Conservation (phyloP, 1,284 basidiomycete species). For the Cryptococcus wingfieldii region DNA sequence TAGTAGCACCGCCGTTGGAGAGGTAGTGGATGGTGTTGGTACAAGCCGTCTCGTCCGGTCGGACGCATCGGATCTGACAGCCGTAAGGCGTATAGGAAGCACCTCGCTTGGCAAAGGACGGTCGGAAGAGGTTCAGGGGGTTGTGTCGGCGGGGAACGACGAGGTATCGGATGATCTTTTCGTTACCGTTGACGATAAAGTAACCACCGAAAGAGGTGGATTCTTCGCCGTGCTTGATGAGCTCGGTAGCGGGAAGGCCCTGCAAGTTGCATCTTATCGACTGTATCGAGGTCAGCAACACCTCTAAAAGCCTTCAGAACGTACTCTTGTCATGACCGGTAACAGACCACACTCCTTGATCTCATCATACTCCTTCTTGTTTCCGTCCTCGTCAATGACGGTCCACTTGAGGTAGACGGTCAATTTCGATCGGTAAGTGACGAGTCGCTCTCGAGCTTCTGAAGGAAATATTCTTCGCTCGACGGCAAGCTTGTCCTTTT, state of each 20-base stretch:
- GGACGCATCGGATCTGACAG: conserved; percentile 91
- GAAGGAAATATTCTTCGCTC: conserved; percentile 82
- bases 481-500: conserved; percentile 69
- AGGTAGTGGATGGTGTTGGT: conserved; percentile 98
- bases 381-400: conserved; percentile 60
- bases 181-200: conserved; percentile 98
- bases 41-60: conserved; percentile 81
- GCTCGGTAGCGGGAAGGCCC: conserved; percentile 74
- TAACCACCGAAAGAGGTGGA: conserved; percentile 98
- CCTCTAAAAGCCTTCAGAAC: conserved; percentile 38
- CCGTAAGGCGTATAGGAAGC: conserved; percentile 92
- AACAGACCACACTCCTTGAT: conserved; percentile 85
- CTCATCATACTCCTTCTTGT: conserved; percentile 57
- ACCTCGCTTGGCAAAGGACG: conserved; percentile 87
- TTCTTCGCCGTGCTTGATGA: conserved; percentile 89
- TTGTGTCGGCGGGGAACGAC: conserved; percentile 66
- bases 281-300: conserved; percentile 47
- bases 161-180: conserved; percentile 92
- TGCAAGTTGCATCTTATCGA: conserved; percentile 92
- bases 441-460: conserved; percentile 88
- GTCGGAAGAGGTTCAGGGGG: conserved; percentile 69
- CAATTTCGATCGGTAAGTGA: conserved; percentile 88
- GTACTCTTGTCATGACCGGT: conserved; percentile 92
- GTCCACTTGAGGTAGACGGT: conserved; percentile 86
- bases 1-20: conserved; percentile 89